These are phyloP conservation scores for Entonaema liquescens DNA, from an alignment of 495 filamentous ascomycete species.

Conservation along the genomic window DNA sequence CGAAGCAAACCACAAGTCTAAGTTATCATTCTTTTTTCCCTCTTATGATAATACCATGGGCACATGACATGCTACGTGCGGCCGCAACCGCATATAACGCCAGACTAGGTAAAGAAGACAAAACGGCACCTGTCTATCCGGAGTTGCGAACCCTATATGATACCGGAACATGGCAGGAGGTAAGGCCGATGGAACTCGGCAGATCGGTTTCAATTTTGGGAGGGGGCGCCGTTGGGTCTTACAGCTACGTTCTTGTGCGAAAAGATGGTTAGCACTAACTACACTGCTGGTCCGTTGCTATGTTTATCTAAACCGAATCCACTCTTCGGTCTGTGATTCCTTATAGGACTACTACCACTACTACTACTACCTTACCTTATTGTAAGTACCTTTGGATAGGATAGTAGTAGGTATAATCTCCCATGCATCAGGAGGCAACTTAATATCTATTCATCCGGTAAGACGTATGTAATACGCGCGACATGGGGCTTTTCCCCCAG, in stretches of 20 bases:
- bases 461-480: not conserved
- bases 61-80: conserved; percentile 5
- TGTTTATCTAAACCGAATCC: not conserved
- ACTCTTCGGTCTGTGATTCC: not conserved
- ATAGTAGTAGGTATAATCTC: too few species aligned
- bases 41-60: not conserved
- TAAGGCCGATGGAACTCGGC: not conserved
- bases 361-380: not conserved
- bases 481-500: not conserved
- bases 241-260: too few species aligned
- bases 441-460: not conserved
- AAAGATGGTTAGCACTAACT: not conserved
- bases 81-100: not conserved
- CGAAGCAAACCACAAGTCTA: not conserved
- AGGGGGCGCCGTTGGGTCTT: not conserved
- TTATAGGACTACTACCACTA: conserved; percentile 3
- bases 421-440: too few species aligned
- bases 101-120: not conserved
- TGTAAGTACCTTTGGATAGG: too few species aligned
- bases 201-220: conserved; percentile 4
- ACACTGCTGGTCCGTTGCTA: not conserved
- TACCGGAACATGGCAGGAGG: not conserved
- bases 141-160: conserved; percentile 8
- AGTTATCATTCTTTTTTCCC: not conserved
- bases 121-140: not conserved